Percentiles rank a stretch among this genome's conserved stretches.
phyloP scores from a whole-genome alignment of 164 flowering plant species.

The Annona cherimola region DNA sequence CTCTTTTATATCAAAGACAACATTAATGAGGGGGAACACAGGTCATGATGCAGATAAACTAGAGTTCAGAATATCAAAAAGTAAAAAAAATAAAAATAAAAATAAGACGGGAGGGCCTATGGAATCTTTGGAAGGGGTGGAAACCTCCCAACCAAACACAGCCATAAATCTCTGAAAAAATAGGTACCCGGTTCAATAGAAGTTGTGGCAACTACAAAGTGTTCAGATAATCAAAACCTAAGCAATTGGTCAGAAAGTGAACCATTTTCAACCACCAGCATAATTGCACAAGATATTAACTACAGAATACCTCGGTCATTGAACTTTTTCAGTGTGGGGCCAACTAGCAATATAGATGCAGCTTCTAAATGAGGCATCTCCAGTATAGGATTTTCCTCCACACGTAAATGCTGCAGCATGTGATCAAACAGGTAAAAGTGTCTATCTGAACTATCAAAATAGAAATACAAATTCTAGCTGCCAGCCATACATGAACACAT shows the following conservation, averaged over 20 bases:
- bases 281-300: neutral
- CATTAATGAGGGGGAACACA: no score
- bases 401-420: constrained; percentile 74
- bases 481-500: neutral
- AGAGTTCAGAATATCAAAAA: no score
- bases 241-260: neutral
- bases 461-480: neutral
- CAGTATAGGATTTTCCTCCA: constrained; percentile 98
- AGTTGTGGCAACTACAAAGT: neutral
- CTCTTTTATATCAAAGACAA: no score
- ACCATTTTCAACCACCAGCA: neutral
- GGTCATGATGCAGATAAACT: no score
- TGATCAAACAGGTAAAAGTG: neutral
- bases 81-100: no score
- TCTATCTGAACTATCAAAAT: neutral
- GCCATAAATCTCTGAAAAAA: no score
- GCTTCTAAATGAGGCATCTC: constrained; percentile 96
- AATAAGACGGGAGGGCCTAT: no score
- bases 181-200: neutral
- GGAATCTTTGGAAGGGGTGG: no score
- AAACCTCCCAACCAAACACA: neutral
- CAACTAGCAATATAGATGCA: constrained; percentile 88
- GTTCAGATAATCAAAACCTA: neutral
- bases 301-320: constrained; percentile 78
- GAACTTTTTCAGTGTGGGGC: constrained; percentile 89